phyloP scores from a whole-genome alignment of 2,329 filamentous ascomycete species.

The Talaromyces sp. region DNA sequence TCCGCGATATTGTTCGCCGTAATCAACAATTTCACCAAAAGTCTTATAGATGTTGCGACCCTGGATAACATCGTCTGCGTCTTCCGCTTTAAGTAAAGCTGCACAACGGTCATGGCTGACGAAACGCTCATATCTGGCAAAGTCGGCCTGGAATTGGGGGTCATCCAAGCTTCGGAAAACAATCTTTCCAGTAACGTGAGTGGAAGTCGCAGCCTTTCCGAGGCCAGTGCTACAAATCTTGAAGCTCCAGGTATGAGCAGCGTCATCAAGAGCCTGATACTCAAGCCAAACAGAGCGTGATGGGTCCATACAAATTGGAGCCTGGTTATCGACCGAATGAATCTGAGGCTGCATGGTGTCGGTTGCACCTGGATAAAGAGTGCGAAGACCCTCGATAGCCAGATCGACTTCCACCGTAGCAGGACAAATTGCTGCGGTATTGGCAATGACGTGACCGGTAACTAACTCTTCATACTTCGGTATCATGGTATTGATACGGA shows the following conservation, averaged over 20 bases:
- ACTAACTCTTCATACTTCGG: neutral
- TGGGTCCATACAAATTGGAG: constrained; percentile 34
- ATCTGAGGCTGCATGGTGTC: constrained; percentile 29
- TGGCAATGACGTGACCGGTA: neutral
- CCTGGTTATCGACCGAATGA: constrained; percentile 32
- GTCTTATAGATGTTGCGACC: constrained; percentile 21
- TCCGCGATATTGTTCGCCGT: constrained; percentile 19
- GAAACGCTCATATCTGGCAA: constrained; percentile 35
- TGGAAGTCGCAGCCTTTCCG: neutral
- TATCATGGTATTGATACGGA: constrained; percentile 20
- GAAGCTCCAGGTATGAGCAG: constrained; percentile 29
- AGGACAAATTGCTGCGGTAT: neutral
- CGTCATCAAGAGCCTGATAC: constrained; percentile 22
- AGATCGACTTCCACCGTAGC: neutral
- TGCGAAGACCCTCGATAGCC: constrained; percentile 17
- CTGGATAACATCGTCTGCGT: constrained; percentile 21
- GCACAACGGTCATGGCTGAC: constrained; percentile 31
- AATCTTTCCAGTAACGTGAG: constrained; percentile 31
- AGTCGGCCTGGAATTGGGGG: constrained; percentile 23
- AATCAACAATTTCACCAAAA: constrained; percentile 18
- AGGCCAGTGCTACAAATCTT: constrained; percentile 24
- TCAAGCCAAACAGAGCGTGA: constrained; percentile 31
- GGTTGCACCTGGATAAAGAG: constrained; percentile 6
- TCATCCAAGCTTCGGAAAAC: constrained; percentile 25
- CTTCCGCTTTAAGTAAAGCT: constrained; percentile 8